Percentiles rank a stretch among this genome's conserved stretches.
Evolutionary conservation across 805 yeast species (phyloP).

Genomic region (Debaryomyces hansenii): DNA sequence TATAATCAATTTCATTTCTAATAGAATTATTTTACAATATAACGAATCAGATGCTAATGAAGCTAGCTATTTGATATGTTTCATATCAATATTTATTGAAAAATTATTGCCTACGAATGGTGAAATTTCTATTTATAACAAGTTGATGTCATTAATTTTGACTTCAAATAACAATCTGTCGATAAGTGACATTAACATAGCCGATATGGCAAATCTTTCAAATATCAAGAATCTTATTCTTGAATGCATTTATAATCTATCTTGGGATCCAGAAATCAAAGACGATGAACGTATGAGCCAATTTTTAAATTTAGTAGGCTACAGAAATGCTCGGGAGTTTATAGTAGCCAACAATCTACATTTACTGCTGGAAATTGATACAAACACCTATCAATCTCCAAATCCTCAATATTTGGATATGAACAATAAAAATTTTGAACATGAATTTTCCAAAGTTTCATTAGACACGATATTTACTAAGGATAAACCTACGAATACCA

Average conservation of each 20-base stretch:
- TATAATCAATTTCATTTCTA: constrained; percentile 7
- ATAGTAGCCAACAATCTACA: constrained; percentile 11
- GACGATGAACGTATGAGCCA: constrained; percentile 5
- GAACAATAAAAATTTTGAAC: not conserved
- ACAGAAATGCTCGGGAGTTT: constrained; percentile 12
- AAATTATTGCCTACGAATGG: constrained; percentile 9
- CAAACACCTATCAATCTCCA: constrained; percentile 12
- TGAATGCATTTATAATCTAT: constrained; percentile 13
- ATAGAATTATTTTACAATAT: constrained; percentile 2
- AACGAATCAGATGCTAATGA: not conserved
- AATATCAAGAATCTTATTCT: constrained; percentile 13
- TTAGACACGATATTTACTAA: not conserved
- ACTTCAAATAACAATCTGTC: constrained; percentile 1
- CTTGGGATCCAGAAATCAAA: constrained; percentile 9
- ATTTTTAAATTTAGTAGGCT: constrained; percentile 25
- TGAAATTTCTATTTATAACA: constrained; percentile 8
- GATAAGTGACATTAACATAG: not conserved
- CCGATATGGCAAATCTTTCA: constrained; percentile 7
- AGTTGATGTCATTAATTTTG: constrained; percentile 9
- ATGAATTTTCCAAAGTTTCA: not conserved
- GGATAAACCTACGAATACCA: not conserved
- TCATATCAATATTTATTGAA: not conserved
- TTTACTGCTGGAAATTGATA: constrained; percentile 15
- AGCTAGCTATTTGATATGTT: not conserved
- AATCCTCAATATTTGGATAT: constrained; percentile 14